Conservation (phyloP, 495 filamentous ascomycete genomes). For the Hyaloscypha bicolor region DNA sequence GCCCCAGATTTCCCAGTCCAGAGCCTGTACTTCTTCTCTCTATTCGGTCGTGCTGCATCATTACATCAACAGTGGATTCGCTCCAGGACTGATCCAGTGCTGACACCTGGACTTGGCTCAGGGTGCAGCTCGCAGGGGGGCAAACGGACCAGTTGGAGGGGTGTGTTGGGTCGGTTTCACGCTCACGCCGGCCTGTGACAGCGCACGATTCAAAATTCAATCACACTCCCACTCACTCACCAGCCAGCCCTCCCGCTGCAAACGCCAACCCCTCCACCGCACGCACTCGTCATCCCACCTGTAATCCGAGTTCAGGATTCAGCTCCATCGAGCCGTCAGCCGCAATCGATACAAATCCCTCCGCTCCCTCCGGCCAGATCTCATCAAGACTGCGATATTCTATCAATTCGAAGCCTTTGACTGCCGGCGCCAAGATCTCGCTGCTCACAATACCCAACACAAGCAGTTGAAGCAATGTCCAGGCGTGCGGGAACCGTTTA, state of each 20-base stretch:
- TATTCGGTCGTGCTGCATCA: conserved; percentile 8
- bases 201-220: conserved; percentile 19
- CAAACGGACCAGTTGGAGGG: conserved; percentile 11
- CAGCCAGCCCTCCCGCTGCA: conserved; percentile 8
- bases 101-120: conserved; percentile 8
- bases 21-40: background rate
- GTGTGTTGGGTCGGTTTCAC: conserved; percentile 13
- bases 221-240: background rate
- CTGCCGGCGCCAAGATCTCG: background rate
- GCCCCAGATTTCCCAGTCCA: conserved; percentile 27
- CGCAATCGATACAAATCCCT: conserved; percentile 2
- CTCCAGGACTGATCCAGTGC: conserved; percentile 10
- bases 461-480: conserved; percentile 25
- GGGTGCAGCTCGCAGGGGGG: background rate
- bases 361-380: background rate
- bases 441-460: background rate
- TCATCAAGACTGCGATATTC: background rate
- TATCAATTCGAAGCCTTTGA: conserved; percentile 7
- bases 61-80: conserved; percentile 22
- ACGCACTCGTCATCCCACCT: conserved; percentile 20
- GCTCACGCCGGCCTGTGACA: conserved; percentile 26
- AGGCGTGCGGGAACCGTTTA: conserved; percentile 22
- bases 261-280: conserved; percentile 23
- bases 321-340: conserved; percentile 13
- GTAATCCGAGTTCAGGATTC: conserved; percentile 7